Conservation (phyloP, 768 basidiomycete genomes). For the Lactarius sanguifluus region DNA sequence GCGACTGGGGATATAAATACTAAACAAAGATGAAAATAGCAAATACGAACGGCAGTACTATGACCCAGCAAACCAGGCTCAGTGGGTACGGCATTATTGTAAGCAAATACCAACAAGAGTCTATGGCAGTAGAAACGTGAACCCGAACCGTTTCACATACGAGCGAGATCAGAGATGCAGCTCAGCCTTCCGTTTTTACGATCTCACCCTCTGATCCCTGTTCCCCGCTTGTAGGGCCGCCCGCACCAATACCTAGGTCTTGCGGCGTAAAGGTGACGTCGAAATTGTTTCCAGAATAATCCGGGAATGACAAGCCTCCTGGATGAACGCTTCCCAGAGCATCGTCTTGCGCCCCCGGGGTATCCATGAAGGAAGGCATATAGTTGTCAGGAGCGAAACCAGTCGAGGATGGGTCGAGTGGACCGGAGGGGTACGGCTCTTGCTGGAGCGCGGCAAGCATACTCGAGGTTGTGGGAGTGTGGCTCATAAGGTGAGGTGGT, state of each 20-base stretch:
- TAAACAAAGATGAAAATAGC: constrained; percentile 39
- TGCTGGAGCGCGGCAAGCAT: constrained; percentile 88
- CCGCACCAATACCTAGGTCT: constrained; percentile 59
- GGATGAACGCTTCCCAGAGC: constrained; percentile 57
- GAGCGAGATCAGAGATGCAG: constrained; percentile 34
- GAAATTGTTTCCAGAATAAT: constrained; percentile 66
- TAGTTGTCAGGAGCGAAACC: constrained; percentile 70
- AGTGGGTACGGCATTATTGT: constrained; percentile 23
- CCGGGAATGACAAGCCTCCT: constrained; percentile 66
- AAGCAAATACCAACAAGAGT: constrained; percentile 27
- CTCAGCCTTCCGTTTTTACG: constrained; percentile 62
- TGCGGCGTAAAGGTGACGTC: constrained; percentile 71
- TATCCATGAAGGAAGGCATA: constrained; percentile 76
- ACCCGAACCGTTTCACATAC: constrained; percentile 9
- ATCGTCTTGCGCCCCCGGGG: constrained; percentile 63
- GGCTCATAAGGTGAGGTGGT: constrained; percentile 57
- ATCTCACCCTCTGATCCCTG: constrained; percentile 61
- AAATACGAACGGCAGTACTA: constrained; percentile 37
- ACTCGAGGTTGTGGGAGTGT: constrained; percentile 85
- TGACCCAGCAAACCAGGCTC: constrained; percentile 22
- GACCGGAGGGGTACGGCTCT: constrained; percentile 63
- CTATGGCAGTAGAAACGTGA: constrained; percentile 18
- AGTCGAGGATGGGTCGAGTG: constrained; percentile 62
- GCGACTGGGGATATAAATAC: constrained; percentile 35
- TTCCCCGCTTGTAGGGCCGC: constrained; percentile 48